These are phyloP conservation scores for Acanthamoeba triangularis DNA, from an alignment of 208 protist genomes.

Conservation along the genomic window DNA sequence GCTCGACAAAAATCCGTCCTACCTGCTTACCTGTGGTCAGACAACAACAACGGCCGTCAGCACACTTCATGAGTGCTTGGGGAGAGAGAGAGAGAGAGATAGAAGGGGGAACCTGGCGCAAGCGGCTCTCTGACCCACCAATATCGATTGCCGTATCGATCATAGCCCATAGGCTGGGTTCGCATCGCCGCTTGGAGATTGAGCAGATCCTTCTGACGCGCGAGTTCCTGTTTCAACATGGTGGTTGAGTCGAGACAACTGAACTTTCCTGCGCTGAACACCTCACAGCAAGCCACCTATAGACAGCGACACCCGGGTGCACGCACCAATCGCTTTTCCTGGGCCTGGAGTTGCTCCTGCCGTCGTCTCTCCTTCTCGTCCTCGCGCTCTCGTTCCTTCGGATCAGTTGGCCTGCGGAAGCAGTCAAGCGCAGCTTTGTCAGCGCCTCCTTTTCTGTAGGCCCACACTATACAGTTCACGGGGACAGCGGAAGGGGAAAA, in stretches of 20 bases:
- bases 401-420: not conserved
- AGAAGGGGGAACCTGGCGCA: no score
- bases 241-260: no score
- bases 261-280: no score
- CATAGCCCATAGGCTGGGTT: not conserved
- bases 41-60: no score
- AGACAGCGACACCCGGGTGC: no score
- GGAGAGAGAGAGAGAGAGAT: no score
- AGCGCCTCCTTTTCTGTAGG: no score
- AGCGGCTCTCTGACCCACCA: not conserved
- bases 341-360: not conserved
- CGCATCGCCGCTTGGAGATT: not conserved
- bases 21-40: not conserved
- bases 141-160: not conserved
- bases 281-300: no score
- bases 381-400: no score
- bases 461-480: no score
- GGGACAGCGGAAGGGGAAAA: not conserved
- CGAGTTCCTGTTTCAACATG: not conserved
- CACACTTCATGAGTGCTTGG: no score
- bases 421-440: not conserved
- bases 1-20: not conserved
- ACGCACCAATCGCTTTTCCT: not conserved
- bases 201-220: not conserved
- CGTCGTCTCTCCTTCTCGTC: not conserved